Evolutionary conservation across 257 asterid genomes (phyloP), one percentile per base, ranked within the genome.

Genomic region (Cinchona pubescens): DNA sequence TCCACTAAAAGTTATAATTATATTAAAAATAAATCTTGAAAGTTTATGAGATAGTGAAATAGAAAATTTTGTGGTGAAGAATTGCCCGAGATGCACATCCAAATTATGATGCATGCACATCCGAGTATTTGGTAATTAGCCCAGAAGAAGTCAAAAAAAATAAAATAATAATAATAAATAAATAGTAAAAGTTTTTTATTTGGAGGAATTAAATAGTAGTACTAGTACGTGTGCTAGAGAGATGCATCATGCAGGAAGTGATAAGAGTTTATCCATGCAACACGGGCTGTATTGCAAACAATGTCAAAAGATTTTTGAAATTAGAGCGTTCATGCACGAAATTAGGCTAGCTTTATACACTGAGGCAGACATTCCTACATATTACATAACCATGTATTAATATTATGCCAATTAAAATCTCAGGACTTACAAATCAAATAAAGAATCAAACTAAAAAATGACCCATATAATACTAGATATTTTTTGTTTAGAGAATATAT

Each of bases 241-340:
- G 34, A 35, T 21, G 72, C 72, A 34, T n/a, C 27, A 69, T 46
- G 59, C 73, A 46, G 61, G 73, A 46, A 53, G 27, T 59, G 21
- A 64, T 27, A 4, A 32, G 18, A 18, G 15, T 37, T 10, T 15
- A n/a, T 45, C 49, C 72, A 49, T 64, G 72, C 78, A 64, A 74
- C 8, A 21, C 21, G 71, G 56, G 29, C 61, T 32, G n/a, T 29
- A 16, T 23, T 66, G 18, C 19, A n/a, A 15, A 29, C 30, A 80
- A 71, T 64, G 82, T 69, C 71, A 76, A 81, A 68, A 77, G 75
- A 53, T 80, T 63, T 55, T 76, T 76, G 80, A 82, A 76, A 83
- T 70, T 75, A 69, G 84, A 82, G 86, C 76, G 64, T 79, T 62
- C 73, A 37, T 38, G 53, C 56, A 51, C 70, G 67, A 53, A 16